Percentiles rank a stretch among this genome's conserved stretches.
These are phyloP conservation scores for Hemileccinum impolitum DNA, from an alignment of 768 basidiomycete species.

Conservation along the genomic window DNA sequence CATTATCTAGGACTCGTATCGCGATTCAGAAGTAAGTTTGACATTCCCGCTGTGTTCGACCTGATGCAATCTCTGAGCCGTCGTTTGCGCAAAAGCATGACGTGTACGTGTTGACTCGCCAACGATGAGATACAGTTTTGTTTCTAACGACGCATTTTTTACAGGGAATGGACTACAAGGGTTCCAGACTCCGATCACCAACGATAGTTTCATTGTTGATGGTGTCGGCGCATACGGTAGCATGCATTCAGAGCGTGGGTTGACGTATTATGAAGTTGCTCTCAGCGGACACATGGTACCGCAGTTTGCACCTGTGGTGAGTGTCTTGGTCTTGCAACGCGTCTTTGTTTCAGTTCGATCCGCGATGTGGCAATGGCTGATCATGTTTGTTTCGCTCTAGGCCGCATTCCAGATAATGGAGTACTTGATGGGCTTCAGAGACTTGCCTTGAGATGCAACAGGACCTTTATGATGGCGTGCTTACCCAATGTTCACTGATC, in stretches of 20 bases:
- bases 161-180: constrained; percentile 63
- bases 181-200: constrained; percentile 63
- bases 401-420: constrained; percentile 70
- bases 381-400: constrained; percentile 25
- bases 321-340: constrained; percentile 15
- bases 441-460: constrained; percentile 30
- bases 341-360: neutral
- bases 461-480: too few relatives aligned
- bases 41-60: neutral
- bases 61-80: too few relatives aligned
- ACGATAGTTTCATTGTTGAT: constrained; percentile 68
- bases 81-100: constrained; percentile 30
- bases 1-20: constrained; percentile 45
- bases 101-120: constrained; percentile 28
- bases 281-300: constrained; percentile 80
- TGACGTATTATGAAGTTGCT: constrained; percentile 64
- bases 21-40: constrained; percentile 58
- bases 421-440: constrained; percentile 62
- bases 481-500: too few relatives aligned
- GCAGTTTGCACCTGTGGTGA: constrained; percentile 59
- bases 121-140: constrained; percentile 25
- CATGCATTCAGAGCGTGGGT: constrained; percentile 60
- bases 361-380: neutral
- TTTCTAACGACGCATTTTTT: neutral
- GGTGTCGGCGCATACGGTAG: constrained; percentile 68